A percentile compares a stretch with the other conserved stretches of the same genome.
Conservation (phyloP, 805 yeast genomes). For the Starmerella bombicola region DNA sequence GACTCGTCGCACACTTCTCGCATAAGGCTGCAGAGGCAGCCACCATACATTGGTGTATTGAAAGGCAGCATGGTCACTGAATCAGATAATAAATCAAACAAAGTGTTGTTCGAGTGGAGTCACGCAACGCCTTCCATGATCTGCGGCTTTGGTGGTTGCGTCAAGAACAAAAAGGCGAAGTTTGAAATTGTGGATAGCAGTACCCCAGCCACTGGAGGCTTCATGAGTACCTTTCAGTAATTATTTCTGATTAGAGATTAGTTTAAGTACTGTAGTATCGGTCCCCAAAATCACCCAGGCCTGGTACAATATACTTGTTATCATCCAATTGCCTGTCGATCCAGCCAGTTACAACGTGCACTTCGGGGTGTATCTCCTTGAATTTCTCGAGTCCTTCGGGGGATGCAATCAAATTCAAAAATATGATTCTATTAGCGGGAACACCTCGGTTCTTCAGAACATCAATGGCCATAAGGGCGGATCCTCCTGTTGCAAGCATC, state of each 20-base stretch:
- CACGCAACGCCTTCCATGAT: conserved; percentile 20
- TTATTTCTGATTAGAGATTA: neutral
- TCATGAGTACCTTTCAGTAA: neutral
- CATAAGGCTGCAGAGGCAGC: neutral
- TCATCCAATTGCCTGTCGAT: conserved; percentile 80
- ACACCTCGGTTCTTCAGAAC: conserved; percentile 82
- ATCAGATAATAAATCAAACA: no score
- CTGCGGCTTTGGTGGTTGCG: conserved; percentile 6
- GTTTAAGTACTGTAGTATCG: conserved; percentile 78
- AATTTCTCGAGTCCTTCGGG: conserved; percentile 86
- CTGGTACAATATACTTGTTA: conserved; percentile 77
- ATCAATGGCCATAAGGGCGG: conserved; percentile 94
- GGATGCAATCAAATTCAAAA: conserved; percentile 80
- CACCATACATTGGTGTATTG: conserved; percentile 14
- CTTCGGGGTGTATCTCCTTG: conserved; percentile 64
- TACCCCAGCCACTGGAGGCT: conserved; percentile 10
- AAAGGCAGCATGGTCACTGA: conserved; percentile 3
- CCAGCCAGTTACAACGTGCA: conserved; percentile 87
- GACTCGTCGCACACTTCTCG: neutral
- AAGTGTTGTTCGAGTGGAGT: conserved; percentile 17
- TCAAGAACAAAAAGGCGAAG: neutral
- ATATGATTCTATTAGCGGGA: conserved; percentile 71
- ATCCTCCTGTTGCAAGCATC: conserved; percentile 97
- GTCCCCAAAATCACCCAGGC: conserved; percentile 97
- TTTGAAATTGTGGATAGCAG: neutral